These are phyloP conservation scores for Durio zibethinus DNA, from an alignment of 345 rosid genomes.

Conservation along the genomic window DNA sequence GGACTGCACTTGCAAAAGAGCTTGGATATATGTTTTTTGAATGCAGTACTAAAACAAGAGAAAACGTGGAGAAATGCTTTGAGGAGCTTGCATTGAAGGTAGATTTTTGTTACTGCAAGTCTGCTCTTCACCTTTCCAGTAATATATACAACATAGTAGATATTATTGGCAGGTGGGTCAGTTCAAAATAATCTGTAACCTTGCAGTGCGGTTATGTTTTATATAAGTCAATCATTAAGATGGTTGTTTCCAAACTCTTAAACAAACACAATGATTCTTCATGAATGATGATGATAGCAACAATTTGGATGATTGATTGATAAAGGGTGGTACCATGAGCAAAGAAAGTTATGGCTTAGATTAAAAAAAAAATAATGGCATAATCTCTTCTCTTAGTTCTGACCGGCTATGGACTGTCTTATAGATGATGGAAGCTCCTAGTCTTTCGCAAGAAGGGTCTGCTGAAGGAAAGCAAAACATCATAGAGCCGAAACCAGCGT, in stretches of 20 bases:
- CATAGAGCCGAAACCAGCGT: slow-evolving; percentile 64
- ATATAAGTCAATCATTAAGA: background rate
- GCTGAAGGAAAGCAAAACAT: slow-evolving; percentile 64
- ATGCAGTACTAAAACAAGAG: slow-evolving; percentile 89
- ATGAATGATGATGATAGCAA: background rate
- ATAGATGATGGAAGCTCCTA: slow-evolving; percentile 92
- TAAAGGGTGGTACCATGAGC: background rate
- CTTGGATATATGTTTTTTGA: slow-evolving; percentile 72
- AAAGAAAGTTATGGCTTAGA: background rate
- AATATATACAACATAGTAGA: background rate
- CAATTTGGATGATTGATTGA: background rate
- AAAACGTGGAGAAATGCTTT: slow-evolving; percentile 85
- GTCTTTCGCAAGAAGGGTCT: slow-evolving; percentile 92
- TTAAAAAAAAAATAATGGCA: background rate
- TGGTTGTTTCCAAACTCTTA: background rate
- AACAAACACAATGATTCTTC: background rate
- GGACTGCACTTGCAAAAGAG: slow-evolving; percentile 68
- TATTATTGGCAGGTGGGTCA: background rate
- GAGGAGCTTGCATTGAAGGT: slow-evolving; percentile 91
- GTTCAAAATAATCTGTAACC: background rate
- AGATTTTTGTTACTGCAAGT: background rate
- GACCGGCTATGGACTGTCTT: background rate
- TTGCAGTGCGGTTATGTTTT: background rate
- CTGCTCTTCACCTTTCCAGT: background rate
- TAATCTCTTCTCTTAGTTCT: background rate